Evolutionary conservation across 441 rosid species (phyloP), one percentile per base, ranked within the genome.

Genomic region (Pelargonium citronellum): DNA sequence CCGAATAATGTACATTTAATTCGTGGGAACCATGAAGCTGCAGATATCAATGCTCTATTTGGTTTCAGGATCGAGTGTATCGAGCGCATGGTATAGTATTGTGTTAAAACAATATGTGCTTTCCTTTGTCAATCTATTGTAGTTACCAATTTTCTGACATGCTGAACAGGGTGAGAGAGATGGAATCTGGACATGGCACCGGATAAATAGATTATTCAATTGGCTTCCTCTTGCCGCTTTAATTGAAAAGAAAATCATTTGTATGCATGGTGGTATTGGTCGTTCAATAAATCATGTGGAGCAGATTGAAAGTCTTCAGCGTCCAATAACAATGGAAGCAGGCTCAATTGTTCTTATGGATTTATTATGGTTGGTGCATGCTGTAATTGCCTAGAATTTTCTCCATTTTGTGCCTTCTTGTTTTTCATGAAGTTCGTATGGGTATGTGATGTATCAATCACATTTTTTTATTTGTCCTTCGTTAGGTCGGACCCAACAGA

Each of bases 181-280:
- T 79, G 99, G 99, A 75, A 95, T 95, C 69, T 92, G 99, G 99
- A 87, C 87, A 61, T 95, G 99, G 99, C 96, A 92, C 80, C 88
- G 97, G 73, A 89, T 95, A 80, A 95, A 95, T 73, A 96, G 98
- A 37, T 80, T 95, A 78, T 95, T 95, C 77, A 95, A 92, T 83
- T 95, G 97, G 97, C 91, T 95, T 74, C 98, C 99, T 74, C 76
- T 95, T 75, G 98, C 98, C 34, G 99, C 99, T 75, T 74, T 92
- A 66, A 95, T 95, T 64, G 99, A 95, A 80, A 95, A 92, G 85
- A 95, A 95, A 81, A 95, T 95, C 64, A 88, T 95, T 67, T 95
- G 99, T 77, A 92, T 95, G 99, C 99, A 95, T 75, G 99, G 99
- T 51, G 99, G 99, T 71, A 95, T 95, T 78, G 99, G 99, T 70